Base-by-base conservation (phyloP, 805 yeast species). In the Ogataea neopini region DNA sequence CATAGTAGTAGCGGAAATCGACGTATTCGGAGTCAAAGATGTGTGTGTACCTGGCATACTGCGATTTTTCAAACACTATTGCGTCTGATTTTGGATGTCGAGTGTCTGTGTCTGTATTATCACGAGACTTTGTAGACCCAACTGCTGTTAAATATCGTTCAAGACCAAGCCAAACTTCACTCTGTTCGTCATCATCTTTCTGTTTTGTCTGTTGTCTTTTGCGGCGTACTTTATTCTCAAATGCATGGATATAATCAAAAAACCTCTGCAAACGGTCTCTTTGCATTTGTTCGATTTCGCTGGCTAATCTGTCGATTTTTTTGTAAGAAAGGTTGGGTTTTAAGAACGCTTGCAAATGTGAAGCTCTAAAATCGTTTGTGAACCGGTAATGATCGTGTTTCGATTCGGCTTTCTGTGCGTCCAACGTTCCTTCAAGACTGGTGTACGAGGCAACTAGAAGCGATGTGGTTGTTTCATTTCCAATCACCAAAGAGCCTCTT, bases 41-140 rank as follows among this genome's bases (percentile, higher is more conserved):
- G 40, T 80, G 78, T 6, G 94, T 79, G 52, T 79, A 85, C 63
- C 84, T 86, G 0, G 94, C 98, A 65, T 94, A 94, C 60, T 94
- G 97, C 22, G 80, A 76, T 17, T 71, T 73, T 11, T 70, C 71
- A 11, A 67, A 67, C 0, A 62, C 63, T 22, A 69, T 72, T 15
- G 48, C 58, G 6, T 54, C 61, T 1, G 44, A 11, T 19, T 46
- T 30, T n/a, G 40, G 13, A 19, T 41, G 32, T 10, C 45, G 34
- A 5, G 40, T 45, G 19, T 33, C 26, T 14, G 32, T 47, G 22
- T 33, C 28, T 3, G 48, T 58, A 35, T 62, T 62, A n/a, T 62
- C 70, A 11, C 64, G 53, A 2, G 29, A 38, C 3, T 73, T 71
- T 6, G 62, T 66, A 9, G 30, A 35, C 6, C 47, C 47, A 6